Base-by-base conservation (phyloP, 2,329 filamentous ascomycete species). In the Paraphoma sp. region DNA sequence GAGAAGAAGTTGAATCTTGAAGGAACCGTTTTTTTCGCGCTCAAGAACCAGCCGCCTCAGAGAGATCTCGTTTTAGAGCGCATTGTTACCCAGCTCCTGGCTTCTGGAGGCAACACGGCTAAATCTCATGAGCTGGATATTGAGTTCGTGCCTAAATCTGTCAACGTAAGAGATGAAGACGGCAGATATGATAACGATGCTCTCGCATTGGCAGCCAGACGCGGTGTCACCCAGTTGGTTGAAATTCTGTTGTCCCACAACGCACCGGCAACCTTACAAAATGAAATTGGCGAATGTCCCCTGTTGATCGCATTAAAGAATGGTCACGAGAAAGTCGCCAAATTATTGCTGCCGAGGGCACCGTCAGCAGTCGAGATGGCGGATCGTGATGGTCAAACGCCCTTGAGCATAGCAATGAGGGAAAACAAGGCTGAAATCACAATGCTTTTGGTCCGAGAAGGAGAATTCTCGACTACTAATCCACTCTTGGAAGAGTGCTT, bases 11-110 rank as follows among this genome's bases (percentile, higher is more conserved):
- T 59, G 9, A 30, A 46, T 17, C 33, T 59, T 4, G 48, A 55
- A 18, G 56, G 56, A 3, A 31, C 43, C 43, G 48, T 55, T 11
- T 59, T 44, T 18, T 46, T 51, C 28, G 45, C 46, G 2, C 9
- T 50, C n/a, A 53, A 50, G 36, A 31, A 43, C 6, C 31, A n/a
- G 11, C 12, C 12, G 2, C n/a, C 30, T 16, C 1, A 28, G 10
- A 23, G 11, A 17, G 48, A 52, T 17, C 4, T 8, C n/a, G 33
- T 30, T 45, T 33, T 57, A 6, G 31, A 49, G 36, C n/a, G 18
- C n/a, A 42, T 54, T n/a, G 23, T 60, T 11, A 51, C 44, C 14
- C 8, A 51, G 23, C 43, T 60, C 28, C 57, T 60, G 29, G 40
- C 43, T 14, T 54, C 54, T 1, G 51, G 57, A 33, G 54, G 50